Conservation (phyloP, 2,329 filamentous ascomycete genomes). For the Claviceps maximensis region DNA sequence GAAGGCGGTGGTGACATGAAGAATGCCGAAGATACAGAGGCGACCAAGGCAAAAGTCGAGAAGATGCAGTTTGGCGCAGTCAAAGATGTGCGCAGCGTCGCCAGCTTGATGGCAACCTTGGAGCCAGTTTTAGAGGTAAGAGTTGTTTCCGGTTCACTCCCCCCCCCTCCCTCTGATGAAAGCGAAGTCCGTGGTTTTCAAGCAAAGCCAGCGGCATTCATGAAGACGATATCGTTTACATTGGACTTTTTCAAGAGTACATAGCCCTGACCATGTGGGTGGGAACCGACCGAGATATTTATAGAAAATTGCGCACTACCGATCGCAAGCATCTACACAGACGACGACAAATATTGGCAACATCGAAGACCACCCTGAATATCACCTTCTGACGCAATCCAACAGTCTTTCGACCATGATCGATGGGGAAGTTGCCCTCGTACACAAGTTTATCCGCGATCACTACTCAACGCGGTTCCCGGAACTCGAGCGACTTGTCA, state of each 20-base stretch:
- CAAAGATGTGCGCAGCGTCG: slow-evolving; percentile 67
- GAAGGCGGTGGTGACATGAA: slow-evolving; percentile 43
- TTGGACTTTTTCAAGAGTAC: slow-evolving; percentile 26
- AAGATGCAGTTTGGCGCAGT: slow-evolving; percentile 65
- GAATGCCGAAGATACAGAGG: slow-evolving; percentile 49
- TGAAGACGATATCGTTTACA: slow-evolving; percentile 44
- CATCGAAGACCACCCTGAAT: slow-evolving; percentile 85
- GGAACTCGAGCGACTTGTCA: slow-evolving; percentile 79
- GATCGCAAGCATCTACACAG: slow-evolving; percentile 52
- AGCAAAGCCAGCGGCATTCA: too few species aligned
- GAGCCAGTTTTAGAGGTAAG: slow-evolving; percentile 73
- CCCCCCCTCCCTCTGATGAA: slow-evolving; percentile 9
- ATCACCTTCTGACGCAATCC: slow-evolving; percentile 74
- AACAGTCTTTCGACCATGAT: slow-evolving; percentile 86
- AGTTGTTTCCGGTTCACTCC: slow-evolving; percentile 13
- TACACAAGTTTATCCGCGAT: slow-evolving; percentile 94
- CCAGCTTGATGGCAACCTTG: slow-evolving; percentile 67
- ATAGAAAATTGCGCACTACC: slow-evolving; percentile 71
- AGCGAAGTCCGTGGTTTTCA: slow-evolving; percentile 9
- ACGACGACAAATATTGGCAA: slow-evolving; percentile 59
- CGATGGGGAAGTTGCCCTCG: slow-evolving; percentile 79
- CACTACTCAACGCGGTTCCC: slow-evolving; percentile 92
- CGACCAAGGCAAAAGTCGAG: slow-evolving; percentile 65
- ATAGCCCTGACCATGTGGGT: slow-evolving; percentile 54
- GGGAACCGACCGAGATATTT: slow-evolving; percentile 23